phyloP scores from a whole-genome alignment of 83 land plant genomes.

The Larix sibirica region DNA sequence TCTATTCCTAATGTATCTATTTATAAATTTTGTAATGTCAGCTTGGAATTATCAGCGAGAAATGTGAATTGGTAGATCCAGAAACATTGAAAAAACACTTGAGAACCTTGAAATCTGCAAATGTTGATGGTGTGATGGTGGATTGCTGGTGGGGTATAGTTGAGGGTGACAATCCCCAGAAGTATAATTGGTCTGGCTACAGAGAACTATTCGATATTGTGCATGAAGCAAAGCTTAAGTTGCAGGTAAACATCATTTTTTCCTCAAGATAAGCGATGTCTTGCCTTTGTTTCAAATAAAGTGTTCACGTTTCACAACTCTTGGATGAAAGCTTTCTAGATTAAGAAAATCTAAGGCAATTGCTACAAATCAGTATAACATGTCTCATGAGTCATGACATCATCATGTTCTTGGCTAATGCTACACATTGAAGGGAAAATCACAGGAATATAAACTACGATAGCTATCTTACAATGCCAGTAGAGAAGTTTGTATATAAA shows the following conservation, averaged over 20 bases:
- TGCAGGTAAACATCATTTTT: conserved; percentile 55
- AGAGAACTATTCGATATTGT: conserved; percentile 69
- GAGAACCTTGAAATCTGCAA: conserved; percentile 53
- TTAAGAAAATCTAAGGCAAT: neutral
- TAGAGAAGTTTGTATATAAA: neutral
- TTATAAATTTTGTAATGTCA: conserved; percentile 19
- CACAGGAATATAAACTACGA: neutral
- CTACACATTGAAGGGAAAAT: neutral
- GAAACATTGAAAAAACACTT: conserved; percentile 56
- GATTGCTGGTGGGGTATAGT: conserved; percentile 98
- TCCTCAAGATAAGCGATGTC: neutral
- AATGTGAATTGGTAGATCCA: conserved; percentile 76
- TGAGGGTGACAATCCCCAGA: conserved; percentile 71
- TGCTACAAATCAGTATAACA: neutral
- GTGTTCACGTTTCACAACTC: neutral
- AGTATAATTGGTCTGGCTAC: conserved; percentile 86
- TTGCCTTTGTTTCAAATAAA: neutral
- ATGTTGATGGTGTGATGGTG: conserved; percentile 88
- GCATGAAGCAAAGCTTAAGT: conserved; percentile 59
- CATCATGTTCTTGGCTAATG: neutral
- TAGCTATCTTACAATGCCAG: neutral
- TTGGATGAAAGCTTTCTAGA: neutral
- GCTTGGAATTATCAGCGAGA: conserved; percentile 71
- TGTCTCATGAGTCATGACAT: neutral
- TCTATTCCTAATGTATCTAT: neutral